These are phyloP conservation scores for Blastobotrys mokoenaii DNA, from an alignment of 805 yeast genomes.

Conservation along the genomic window DNA sequence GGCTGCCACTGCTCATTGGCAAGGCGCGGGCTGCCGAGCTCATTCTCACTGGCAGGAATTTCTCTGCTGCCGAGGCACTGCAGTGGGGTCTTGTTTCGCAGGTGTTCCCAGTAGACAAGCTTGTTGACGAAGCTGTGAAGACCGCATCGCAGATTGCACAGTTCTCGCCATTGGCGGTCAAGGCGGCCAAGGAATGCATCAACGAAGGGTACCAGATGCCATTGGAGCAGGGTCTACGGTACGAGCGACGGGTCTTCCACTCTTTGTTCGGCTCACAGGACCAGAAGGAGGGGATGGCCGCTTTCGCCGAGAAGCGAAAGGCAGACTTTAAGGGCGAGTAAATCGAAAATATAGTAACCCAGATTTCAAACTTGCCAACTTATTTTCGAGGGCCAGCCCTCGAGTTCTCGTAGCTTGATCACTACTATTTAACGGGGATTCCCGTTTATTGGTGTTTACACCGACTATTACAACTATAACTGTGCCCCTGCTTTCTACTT, in stretches of 20 bases:
- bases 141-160: constrained; percentile 36
- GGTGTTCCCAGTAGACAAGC: constrained; percentile 32
- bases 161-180: constrained; percentile 36
- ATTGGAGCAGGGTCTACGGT: constrained; percentile 33
- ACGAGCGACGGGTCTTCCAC: constrained; percentile 40
- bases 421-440: too few species aligned
- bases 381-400: neutral
- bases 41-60: constrained; percentile 38
- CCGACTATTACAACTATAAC: too few species aligned
- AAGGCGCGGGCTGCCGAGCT: constrained; percentile 34
- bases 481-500: too few species aligned
- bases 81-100: constrained; percentile 42
- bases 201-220: constrained; percentile 32
- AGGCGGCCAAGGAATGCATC: constrained; percentile 40
- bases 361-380: neutral
- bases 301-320: constrained; percentile 40
- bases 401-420: too few species aligned
- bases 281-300: constrained; percentile 44
- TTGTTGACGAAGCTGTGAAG: constrained; percentile 37
- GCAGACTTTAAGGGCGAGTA: constrained; percentile 30
- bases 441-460: too few species aligned
- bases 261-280: constrained; percentile 38
- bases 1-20: constrained; percentile 34
- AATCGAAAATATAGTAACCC: neutral
- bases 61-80: constrained; percentile 38